These are phyloP conservation scores for Musa schizocarpa DNA, from an alignment of 176 grass and related monocot genomes.

Conservation along the genomic window DNA sequence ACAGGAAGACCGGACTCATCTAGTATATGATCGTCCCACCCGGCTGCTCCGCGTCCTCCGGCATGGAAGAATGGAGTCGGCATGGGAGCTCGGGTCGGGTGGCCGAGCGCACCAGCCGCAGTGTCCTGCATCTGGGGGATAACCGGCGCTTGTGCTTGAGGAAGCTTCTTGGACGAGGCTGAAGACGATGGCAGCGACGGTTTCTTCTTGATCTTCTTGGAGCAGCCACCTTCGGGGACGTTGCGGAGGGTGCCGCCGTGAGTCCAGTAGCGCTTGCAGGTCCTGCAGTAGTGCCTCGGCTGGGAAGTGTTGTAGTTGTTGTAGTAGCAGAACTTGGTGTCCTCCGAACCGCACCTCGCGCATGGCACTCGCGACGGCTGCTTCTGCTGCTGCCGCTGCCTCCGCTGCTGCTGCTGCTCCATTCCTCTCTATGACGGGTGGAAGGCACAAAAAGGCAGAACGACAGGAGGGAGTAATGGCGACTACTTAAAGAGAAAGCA, in stretches of 20 bases:
- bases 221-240: background rate
- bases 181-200: background rate
- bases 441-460: too few relatives aligned
- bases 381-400: background rate
- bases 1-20: background rate
- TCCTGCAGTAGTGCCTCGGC: slow-evolving; percentile 1
- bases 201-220: background rate
- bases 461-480: too few relatives aligned
- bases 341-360: background rate
- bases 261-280: slow-evolving; percentile 9
- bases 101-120: too few relatives aligned
- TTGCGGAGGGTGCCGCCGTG: background rate
- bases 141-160: background rate
- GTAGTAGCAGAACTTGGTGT: slow-evolving; percentile 17
- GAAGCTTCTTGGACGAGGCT: background rate
- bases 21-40: too few relatives aligned
- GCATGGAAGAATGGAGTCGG: background rate
- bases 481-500: too few relatives aligned
- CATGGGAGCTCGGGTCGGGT: background rate
- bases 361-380: background rate
- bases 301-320: slow-evolving; percentile 9
- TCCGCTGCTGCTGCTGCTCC: background rate
- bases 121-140: background rate
- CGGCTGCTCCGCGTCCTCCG: too few relatives aligned
- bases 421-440: background rate